phyloP scores from a whole-genome alignment of 1,284 basidiomycete genomes.

The Mrakiaceae sp. region DNA sequence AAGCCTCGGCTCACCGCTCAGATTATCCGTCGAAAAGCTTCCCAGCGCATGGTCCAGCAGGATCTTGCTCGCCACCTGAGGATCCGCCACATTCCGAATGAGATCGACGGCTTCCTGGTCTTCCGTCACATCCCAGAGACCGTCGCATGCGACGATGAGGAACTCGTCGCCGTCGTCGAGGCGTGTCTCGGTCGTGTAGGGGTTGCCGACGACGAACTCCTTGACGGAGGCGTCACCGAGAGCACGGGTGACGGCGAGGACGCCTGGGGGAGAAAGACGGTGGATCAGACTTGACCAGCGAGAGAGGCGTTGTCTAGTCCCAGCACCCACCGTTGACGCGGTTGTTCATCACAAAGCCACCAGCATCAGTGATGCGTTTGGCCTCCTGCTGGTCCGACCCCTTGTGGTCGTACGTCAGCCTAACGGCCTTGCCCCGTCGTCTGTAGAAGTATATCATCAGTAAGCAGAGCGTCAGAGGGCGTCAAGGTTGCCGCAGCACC shows the following conservation, averaged over 20 bases:
- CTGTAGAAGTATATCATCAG: conserved; percentile 26
- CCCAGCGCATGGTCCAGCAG: conserved; percentile 76
- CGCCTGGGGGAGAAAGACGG: conserved; percentile 37
- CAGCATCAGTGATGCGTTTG: conserved; percentile 92
- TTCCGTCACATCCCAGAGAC: conserved; percentile 90
- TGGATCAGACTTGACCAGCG: not conserved
- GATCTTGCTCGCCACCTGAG: conserved; percentile 67
- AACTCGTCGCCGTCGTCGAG: conserved; percentile 86
- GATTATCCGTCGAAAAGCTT: conserved; percentile 82
- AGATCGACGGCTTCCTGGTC: conserved; percentile 89
- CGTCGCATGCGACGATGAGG: conserved; percentile 93
- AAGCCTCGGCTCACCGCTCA: conserved; percentile 16
- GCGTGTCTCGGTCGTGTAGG: conserved; percentile 94
- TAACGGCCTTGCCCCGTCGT: conserved; percentile 76
- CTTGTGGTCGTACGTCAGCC: conserved; percentile 98
- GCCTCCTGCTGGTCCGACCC: conserved; percentile 94
- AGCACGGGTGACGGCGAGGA: conserved; percentile 90
- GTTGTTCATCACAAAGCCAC: conserved; percentile 97
- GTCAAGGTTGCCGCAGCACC: conserved; percentile 16
- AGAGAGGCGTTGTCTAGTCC: not conserved
- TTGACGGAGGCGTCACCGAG: conserved; percentile 98
- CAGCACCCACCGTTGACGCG: conserved; percentile 64
- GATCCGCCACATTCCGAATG: conserved; percentile 59
- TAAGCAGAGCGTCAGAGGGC: not conserved
- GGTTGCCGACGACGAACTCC: conserved; percentile 95